Conservation (phyloP, 108 stramenopile species). For the Cyclotella atomus region DNA sequence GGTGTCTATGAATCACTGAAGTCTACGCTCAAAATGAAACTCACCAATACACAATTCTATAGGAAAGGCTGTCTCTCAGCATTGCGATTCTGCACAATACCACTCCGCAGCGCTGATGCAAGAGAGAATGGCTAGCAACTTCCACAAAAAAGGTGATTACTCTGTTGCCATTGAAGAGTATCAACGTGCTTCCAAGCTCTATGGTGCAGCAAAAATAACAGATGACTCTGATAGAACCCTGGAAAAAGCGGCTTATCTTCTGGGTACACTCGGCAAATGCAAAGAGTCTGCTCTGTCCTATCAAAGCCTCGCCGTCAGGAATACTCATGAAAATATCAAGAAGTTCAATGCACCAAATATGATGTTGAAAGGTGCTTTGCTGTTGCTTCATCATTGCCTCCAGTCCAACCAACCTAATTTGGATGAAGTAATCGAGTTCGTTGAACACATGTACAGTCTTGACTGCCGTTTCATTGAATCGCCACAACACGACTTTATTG, state of each 20-base stretch:
- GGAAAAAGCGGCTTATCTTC: conserved; percentile 29
- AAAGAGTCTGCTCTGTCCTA: conserved; percentile 26
- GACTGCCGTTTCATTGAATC: conserved; percentile 47
- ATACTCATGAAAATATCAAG: conserved; percentile 23
- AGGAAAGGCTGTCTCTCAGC: conserved; percentile 25
- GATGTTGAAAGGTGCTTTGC: conserved; percentile 15
- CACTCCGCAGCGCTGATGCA: conserved; percentile 26
- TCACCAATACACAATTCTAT: background rate
- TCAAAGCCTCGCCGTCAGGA: conserved; percentile 25
- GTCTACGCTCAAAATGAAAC: background rate
- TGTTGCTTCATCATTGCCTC: conserved; percentile 22
- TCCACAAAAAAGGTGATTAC: conserved; percentile 18
- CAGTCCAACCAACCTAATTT: conserved; percentile 9
- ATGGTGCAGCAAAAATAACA: conserved; percentile 22
- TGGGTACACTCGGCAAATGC: conserved; percentile 22
- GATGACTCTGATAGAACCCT: conserved; percentile 19
- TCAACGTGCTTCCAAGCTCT: conserved; percentile 35
- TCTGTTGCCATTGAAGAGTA: conserved; percentile 33
- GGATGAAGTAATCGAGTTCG: background rate
- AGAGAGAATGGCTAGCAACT: conserved; percentile 36
- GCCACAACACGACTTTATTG: conserved; percentile 21
- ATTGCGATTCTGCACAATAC: conserved; percentile 37
- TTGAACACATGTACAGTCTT: background rate
- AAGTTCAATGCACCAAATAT: conserved; percentile 24
- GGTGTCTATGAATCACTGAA: background rate